Evolutionary conservation across 2,329 filamentous ascomycete species (phyloP).

Genomic region (Tolypocladium tropicale): DNA sequence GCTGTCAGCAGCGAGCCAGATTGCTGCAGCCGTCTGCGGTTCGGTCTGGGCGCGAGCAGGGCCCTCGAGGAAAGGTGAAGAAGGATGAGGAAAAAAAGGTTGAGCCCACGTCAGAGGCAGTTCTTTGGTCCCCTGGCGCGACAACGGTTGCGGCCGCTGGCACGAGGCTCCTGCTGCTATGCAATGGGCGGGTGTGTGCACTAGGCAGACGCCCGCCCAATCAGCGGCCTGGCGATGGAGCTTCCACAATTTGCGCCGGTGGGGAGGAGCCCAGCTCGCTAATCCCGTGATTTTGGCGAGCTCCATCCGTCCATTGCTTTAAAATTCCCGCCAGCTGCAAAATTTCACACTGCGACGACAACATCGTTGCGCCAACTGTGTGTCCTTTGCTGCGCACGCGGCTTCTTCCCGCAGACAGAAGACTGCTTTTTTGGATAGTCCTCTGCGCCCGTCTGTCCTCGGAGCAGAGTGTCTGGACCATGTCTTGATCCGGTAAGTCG

Average conservation of each 20-base stretch:
- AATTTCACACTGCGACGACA: not conserved
- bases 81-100: not conserved
- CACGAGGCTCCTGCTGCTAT: not conserved
- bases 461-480: constrained; percentile 12
- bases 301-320: not conserved
- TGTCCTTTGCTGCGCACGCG: not conserved
- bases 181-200: too few species aligned
- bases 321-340: not conserved
- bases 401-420: not conserved
- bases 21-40: not conserved
- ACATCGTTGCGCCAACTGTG: not conserved
- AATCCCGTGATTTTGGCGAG: not conserved
- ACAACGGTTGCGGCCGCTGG: not conserved
- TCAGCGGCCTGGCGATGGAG: not conserved
- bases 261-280: not conserved
- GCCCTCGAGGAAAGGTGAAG: not conserved
- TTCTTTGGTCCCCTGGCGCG: not conserved
- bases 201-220: not conserved
- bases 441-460: not conserved
- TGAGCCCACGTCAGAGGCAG: not conserved
- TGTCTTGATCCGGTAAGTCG: constrained; percentile 20
- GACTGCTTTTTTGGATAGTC: not conserved
- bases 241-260: not conserved
- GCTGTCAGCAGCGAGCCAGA: not conserved
- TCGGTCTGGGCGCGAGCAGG: not conserved